Percentiles rank a stretch among this genome's conserved stretches.
phyloP scores from a whole-genome alignment of 179 eudicot species.

The Silene coronaria region DNA sequence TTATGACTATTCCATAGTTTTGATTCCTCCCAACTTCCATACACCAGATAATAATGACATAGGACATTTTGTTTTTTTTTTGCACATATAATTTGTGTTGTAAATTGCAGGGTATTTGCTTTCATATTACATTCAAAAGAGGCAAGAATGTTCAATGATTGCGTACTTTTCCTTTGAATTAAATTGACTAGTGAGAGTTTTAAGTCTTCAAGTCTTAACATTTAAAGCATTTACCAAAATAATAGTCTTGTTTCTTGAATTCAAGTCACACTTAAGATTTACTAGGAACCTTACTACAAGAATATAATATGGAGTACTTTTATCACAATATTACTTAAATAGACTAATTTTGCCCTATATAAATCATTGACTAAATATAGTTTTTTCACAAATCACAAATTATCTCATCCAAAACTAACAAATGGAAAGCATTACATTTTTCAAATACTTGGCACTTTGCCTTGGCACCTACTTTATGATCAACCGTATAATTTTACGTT shows the following conservation, averaged over 20 bases:
- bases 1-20: too few species aligned
- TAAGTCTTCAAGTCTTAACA: too few species aligned
- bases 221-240: too few species aligned
- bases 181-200: too few species aligned
- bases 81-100: background rate
- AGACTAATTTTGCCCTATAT: background rate
- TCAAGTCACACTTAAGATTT: background rate
- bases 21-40: too few species aligned
- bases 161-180: background rate
- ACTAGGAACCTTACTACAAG: background rate
- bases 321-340: background rate
- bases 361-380: background rate
- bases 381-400: background rate
- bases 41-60: too few species aligned
- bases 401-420: background rate
- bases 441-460: conserved; percentile 19
- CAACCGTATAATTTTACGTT: conserved; percentile 9
- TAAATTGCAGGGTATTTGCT: background rate
- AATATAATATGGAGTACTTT: background rate
- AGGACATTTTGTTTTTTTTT: too few species aligned
- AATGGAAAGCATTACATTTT: conserved; percentile 14
- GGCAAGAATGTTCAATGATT: background rate
- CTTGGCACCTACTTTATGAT: conserved; percentile 12
- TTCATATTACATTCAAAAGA: background rate
- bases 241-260: background rate